Evolutionary conservation across 768 basidiomycete genomes (phyloP), one percentile per base, ranked within the genome.

Genomic region (Solioccasus polychromus): DNA sequence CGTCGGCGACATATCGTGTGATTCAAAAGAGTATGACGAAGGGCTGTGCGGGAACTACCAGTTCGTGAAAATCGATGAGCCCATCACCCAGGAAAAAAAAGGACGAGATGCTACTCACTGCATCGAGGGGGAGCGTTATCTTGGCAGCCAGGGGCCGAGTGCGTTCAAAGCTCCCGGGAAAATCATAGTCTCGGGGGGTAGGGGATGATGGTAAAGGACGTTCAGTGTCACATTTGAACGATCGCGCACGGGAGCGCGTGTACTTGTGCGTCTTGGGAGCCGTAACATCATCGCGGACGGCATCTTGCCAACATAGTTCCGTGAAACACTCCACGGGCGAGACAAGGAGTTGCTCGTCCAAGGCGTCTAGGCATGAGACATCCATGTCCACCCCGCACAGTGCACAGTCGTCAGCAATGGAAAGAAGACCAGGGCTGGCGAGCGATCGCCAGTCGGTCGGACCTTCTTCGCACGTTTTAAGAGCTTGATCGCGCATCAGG

Each of bases 281-380:
- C 0, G 40, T 23, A 14, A 43, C 35, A 29, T 67, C 61, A 1
- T 68, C 68, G 4, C 51, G 28, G 19, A 74, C 61, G 22, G 70
- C 69, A 18, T 53, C 44, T 2, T 58, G 55, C 67, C 74, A 75
- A 38, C 73, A 75, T 9, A 66, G 38, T 14, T 73, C 74, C 8
- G 61, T 63, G 48, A 74, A 75, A 12, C 63, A 66, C 15, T 67
- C 67, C 29, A 61, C 38, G 20, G 73, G 73, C n/a, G 63, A 58
- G 29, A 59, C 46, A 1, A 75, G 59, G 4, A 75, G 69, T 29
- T 71, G 62, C 39, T 71, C 64, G 50, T 75, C 73, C 7, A 75
- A 57, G 8, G 53, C 51, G 24, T 66, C 56, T 18, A 74, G 50
- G 37, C 71, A 71, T 2, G 64, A 57, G 1, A 56, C 47, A 51